phyloP scores from a whole-genome alignment of 805 yeast species.

The Pichia membranifaciens region DNA sequence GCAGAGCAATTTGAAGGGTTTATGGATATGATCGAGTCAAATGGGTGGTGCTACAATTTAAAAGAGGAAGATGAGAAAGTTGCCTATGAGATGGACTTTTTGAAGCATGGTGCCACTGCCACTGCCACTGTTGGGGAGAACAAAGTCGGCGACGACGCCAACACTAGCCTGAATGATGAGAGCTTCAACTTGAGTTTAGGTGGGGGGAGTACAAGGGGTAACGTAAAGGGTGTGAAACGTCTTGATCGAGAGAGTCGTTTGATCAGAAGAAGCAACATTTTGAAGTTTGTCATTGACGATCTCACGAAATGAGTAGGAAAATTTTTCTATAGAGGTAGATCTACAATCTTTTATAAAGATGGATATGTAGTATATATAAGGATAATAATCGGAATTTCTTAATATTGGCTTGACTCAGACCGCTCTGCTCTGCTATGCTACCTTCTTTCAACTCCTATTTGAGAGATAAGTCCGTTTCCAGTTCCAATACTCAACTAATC shows the following conservation, averaged over 20 bases:
- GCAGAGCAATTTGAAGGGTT: conserved; percentile 53
- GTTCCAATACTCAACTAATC: conserved; percentile 62
- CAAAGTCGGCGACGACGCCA: too few species aligned
- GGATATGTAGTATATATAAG: too few species aligned
- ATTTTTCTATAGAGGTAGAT: too few species aligned
- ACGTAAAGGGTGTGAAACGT: not conserved
- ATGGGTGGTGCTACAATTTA: conserved; percentile 60
- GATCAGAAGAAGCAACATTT: conserved; percentile 5
- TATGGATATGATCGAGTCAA: conserved; percentile 47
- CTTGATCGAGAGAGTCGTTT: conserved; percentile 4
- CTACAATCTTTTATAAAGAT: too few species aligned
- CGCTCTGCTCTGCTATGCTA: too few species aligned
- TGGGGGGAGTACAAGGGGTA: not conserved
- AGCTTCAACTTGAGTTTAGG: too few species aligned
- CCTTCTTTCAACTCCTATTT: conserved; percentile 1
- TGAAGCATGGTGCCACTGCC: not conserved
- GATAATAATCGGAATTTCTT: too few species aligned
- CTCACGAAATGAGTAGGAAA: not conserved
- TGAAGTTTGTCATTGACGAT: conserved; percentile 9
- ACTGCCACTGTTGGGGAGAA: too few species aligned
- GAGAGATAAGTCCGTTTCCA: conserved; percentile 45
- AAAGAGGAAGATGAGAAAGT: conserved; percentile 38
- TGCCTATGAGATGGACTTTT: conserved; percentile 2
- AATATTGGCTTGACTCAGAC: too few species aligned
- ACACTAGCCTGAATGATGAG: too few species aligned